These are phyloP conservation scores for Elongisporangium prolatum DNA, from an alignment of 352 stramenopile species.

Conservation along the genomic window DNA sequence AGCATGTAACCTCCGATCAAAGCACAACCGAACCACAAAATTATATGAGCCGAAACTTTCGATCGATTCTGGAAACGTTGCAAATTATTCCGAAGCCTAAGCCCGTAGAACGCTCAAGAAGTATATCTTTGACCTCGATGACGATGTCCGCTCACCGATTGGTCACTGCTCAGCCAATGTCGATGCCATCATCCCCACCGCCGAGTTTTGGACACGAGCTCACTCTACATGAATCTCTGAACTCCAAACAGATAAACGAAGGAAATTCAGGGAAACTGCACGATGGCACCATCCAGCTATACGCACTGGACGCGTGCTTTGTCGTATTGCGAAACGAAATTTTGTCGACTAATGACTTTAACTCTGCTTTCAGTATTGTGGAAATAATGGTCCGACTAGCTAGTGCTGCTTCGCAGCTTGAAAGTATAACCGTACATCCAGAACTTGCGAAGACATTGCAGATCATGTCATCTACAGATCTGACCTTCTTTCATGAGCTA, in stretches of 20 bases:
- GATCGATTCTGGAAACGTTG: slow-evolving; percentile 22
- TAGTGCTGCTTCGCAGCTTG: slow-evolving; percentile 34
- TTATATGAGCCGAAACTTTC: slow-evolving; percentile 19
- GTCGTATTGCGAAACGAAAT: slow-evolving; percentile 24
- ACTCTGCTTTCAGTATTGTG: slow-evolving; percentile 22
- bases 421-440: slow-evolving; percentile 4
- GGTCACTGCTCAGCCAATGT: neutral
- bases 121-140: neutral
- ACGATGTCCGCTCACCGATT: neutral
- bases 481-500: slow-evolving; percentile 51
- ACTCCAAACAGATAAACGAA: neutral
- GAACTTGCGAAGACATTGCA: slow-evolving; percentile 65
- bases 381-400: slow-evolving; percentile 51
- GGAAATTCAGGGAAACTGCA: neutral
- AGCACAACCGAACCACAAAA: slow-evolving; percentile 17
- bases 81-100: slow-evolving; percentile 18
- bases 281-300: slow-evolving; percentile 21
- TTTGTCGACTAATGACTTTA: slow-evolving; percentile 19
- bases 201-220: neutral
- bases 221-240: neutral
- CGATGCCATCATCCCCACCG: neutral
- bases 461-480: slow-evolving; percentile 74
- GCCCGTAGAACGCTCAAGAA: neutral
- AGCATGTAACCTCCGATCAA: slow-evolving; percentile 26
- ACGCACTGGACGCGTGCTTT: slow-evolving; percentile 51